Percentiles rank a stretch among this genome's conserved stretches.
phyloP scores from a whole-genome alignment of 2,329 filamentous ascomycete species.

The Cladosporium colombiae region DNA sequence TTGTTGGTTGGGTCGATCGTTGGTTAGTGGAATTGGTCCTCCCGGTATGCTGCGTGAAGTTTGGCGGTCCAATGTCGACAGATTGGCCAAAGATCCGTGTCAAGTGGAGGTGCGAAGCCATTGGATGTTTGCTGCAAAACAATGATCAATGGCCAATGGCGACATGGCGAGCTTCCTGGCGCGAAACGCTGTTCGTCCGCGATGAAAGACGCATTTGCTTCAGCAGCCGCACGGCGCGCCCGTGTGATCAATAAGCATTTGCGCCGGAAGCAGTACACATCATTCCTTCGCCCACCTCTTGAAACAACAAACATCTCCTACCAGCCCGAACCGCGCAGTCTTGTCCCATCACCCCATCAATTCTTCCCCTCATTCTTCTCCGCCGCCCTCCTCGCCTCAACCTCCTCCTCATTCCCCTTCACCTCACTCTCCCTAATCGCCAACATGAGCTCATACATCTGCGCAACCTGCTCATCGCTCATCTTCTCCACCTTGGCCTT shows the following conservation, averaged over 20 bases:
- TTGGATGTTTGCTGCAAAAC: not conserved
- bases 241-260: not conserved
- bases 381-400: constrained; percentile 16
- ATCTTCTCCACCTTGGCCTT: constrained; percentile 83
- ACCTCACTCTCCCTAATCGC: constrained; percentile 63
- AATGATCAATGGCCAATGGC: not conserved
- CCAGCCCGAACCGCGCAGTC: not conserved
- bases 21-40: not conserved
- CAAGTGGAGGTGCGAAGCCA: not conserved
- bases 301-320: accelerated
- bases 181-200: not conserved
- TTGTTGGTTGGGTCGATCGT: not conserved
- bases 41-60: not conserved
- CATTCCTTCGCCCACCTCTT: not conserved
- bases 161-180: not conserved
- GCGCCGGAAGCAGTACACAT: not conserved
- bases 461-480: constrained; percentile 88
- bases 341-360: constrained; percentile 2
- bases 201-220: not conserved
- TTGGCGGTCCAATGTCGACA: not conserved
- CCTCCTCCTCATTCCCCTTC: constrained; percentile 45
- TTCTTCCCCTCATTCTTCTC: constrained; percentile 7
- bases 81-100: not conserved
- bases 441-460: constrained; percentile 92
- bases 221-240: not conserved